Conservation (phyloP, 768 basidiomycete species). For the Albatrellus ellisii region DNA sequence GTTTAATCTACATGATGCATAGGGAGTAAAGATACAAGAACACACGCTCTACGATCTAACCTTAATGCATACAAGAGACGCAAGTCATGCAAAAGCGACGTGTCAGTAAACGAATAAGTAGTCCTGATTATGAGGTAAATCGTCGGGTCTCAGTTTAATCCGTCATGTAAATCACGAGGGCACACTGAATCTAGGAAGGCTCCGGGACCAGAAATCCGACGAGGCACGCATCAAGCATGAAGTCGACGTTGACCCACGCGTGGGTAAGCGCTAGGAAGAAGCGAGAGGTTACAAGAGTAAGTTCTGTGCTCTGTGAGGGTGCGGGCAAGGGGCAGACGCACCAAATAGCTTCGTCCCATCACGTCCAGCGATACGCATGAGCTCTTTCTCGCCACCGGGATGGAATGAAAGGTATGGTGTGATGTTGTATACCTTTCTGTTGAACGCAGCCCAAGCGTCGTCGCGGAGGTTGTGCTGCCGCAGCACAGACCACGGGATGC, state of each 20-base stretch:
- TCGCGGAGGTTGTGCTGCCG: constrained; percentile 70
- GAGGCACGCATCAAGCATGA: constrained; percentile 87
- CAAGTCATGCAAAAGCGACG: no score
- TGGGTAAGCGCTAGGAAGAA: constrained; percentile 62
- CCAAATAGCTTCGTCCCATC: constrained; percentile 94
- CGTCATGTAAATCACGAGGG: background rate
- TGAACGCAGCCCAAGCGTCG: constrained; percentile 89
- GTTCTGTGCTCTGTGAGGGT: background rate
- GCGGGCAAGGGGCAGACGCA: constrained; percentile 30
- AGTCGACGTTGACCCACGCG: constrained; percentile 94
- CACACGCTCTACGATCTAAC: no score
- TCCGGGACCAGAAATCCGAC: constrained; percentile 84
- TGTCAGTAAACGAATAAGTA: no score
- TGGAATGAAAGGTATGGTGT: constrained; percentile 86
- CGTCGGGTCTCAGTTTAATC: no score
- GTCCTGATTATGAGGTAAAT: no score
- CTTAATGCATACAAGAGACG: no score
- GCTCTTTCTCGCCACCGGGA: constrained; percentile 87
- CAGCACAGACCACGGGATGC: constrained; percentile 65
- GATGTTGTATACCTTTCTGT: constrained; percentile 94
- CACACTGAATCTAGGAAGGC: constrained; percentile 21
- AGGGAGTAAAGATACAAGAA: no score
- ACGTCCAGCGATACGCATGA: constrained; percentile 90
- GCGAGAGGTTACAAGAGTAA: background rate
- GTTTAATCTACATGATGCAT: no score